These are phyloP conservation scores for Thinopyrum elongatum DNA, from an alignment of 176 grass and related monocot species.

Conservation along the genomic window DNA sequence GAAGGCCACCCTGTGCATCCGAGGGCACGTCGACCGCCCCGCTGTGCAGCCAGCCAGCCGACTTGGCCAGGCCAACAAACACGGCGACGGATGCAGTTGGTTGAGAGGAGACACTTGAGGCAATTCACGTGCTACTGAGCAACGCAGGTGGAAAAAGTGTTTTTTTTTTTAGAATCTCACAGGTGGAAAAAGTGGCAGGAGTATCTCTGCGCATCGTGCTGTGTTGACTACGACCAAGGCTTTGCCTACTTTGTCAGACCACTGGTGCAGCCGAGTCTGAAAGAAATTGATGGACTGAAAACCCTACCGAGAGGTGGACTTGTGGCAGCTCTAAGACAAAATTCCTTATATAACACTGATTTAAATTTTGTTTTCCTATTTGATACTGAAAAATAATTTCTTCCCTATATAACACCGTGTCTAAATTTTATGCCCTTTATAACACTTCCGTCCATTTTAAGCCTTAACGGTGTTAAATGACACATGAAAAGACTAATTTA, in stretches of 20 bases:
- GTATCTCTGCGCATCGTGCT: not conserved
- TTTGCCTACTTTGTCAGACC: not conserved
- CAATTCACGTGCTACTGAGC: not conserved
- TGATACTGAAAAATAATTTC: no score
- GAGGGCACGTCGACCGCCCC: not conserved
- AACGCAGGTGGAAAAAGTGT: not conserved
- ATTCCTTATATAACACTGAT: no score
- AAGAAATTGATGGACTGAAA: not conserved
- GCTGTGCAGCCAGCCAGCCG: not conserved
- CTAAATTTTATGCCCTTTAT: no score
- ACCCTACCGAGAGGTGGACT: not conserved
- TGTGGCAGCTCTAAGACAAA: no score
- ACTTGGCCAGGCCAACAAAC: not conserved
- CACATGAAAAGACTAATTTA: no score
- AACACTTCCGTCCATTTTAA: no score
- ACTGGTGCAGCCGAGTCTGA: not conserved
- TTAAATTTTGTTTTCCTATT: no score
- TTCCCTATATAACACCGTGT: no score
- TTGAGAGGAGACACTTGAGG: not conserved
- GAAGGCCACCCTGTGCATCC: not conserved
- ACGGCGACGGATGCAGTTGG: not conserved
- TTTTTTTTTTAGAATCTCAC: no score
- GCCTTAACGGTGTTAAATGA: no score
- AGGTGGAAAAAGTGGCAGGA: not conserved
- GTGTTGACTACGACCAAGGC: not conserved